phyloP scores from a whole-genome alignment of 2,329 filamentous ascomycete genomes.

The Monosporascus sp. region DNA sequence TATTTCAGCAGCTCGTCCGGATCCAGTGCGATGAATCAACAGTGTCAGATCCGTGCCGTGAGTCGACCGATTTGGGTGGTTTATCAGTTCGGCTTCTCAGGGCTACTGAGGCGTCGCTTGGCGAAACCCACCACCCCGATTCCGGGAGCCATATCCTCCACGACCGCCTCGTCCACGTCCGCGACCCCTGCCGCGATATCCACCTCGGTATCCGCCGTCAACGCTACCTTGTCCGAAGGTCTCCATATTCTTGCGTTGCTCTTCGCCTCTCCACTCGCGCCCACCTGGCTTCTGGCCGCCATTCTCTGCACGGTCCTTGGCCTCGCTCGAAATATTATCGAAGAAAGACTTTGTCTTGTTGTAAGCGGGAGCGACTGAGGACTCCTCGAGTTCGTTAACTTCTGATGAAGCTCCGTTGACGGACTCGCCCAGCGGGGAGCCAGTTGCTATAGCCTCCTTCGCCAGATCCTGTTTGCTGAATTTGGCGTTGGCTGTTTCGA shows the following conservation, averaged over 20 bases:
- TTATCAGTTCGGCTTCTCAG: no score
- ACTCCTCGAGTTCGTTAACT: constrained; percentile 26
- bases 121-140: constrained; percentile 24
- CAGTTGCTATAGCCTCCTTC: constrained; percentile 77
- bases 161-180: constrained; percentile 58
- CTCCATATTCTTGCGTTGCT: constrained; percentile 93
- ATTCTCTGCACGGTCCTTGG: constrained; percentile 79
- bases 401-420: constrained; percentile 35
- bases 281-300: constrained; percentile 65
- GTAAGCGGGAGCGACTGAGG: constrained; percentile 54
- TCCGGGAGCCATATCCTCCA: constrained; percentile 33
- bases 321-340: constrained; percentile 94
- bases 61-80: no score
- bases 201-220: constrained; percentile 69
- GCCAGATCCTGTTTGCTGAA: constrained; percentile 83
- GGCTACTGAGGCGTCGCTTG: constrained; percentile 17
- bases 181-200: constrained; percentile 74
- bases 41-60: neutral
- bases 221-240: constrained; percentile 97
- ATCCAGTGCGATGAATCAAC: neutral
- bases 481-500: constrained; percentile 78
- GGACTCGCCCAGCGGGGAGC: constrained; percentile 60
- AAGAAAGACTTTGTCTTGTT: constrained; percentile 92
- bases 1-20: no score
- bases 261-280: constrained; percentile 84